Evolutionary conservation across 1,139 yeast genomes (phyloP), one percentile per base, ranked within the genome.

Genomic region (Nakaseomyces sp.): DNA sequence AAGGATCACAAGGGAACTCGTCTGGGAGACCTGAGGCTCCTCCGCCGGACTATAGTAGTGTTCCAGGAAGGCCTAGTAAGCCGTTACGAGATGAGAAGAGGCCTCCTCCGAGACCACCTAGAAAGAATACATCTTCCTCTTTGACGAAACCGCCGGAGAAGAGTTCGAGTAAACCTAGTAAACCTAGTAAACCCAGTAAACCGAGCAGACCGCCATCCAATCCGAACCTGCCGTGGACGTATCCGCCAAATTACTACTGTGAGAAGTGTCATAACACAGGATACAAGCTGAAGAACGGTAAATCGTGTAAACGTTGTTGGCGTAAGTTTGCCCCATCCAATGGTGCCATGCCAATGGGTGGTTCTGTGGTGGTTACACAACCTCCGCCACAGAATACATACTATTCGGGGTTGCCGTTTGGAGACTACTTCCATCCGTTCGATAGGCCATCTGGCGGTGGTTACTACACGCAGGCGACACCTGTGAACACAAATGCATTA

Each of bases 261-360:
- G 65, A 68, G 6, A 81, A 81, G 55, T 87, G 96, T 65, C 67
- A 73, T 46, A 87, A 87, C 57, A 82, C 93, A 0, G 95, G 95
- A 0, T 67, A 68, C 54, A 83, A 83, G 63, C 45, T 64, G 19
- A 80, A 77, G 55, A 80, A 78, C 54, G 87, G 88, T 2, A 68
- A 68, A 39, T 66, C 79, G 3, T 87, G 96, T 60, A 74, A 77
- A 56, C 74, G 73, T 46, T 87, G 96, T 62, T 86, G 87, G 79
- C 75, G 71, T 25, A 54, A 63, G 45, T 87, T 81, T 61, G 80
- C 79, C 2, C 77, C 75, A 2, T 43, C 45, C n/a, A 56, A 56
- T 37, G 45, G 38, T 24, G 45, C 46, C 6, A 42, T 17, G 13
- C 37, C 37, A 5, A 20, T 35, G 38, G 28, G 38, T 20, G 38